Evolutionary conservation across 2,329 filamentous ascomycete genomes (phyloP).

Genomic region (Zymoseptoria passerinii): DNA sequence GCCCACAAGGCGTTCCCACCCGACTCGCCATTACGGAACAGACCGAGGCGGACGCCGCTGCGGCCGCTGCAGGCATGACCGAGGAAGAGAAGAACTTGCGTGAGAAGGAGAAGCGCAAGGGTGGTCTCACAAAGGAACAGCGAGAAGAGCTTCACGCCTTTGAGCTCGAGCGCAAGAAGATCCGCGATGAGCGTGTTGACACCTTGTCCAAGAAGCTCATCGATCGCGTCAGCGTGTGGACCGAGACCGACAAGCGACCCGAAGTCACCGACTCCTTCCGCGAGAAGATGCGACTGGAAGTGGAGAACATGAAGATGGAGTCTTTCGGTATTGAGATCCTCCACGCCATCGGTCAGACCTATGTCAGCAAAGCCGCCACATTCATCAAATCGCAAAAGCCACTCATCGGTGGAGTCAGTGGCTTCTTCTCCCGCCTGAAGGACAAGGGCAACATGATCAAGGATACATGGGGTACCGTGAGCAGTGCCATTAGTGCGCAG

Average conservation of each 20-base stretch:
- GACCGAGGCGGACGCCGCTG: conserved; percentile 66
- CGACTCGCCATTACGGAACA: conserved; percentile 83
- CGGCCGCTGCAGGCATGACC: conserved; percentile 56
- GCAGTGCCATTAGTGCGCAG: conserved; percentile 90
- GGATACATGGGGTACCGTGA: conserved; percentile 98
- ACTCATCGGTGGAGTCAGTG: conserved; percentile 69
- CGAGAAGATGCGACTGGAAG: conserved; percentile 87
- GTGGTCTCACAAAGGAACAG: conserved; percentile 80
- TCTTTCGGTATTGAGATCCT: conserved; percentile 94
- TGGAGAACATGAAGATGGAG: conserved; percentile 99
- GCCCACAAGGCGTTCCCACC: conserved; percentile 55
- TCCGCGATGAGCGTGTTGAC: conserved; percentile 83
- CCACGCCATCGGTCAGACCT: conserved; percentile 87
- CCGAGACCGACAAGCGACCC: conserved; percentile 81
- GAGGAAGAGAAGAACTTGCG: conserved; percentile 68
- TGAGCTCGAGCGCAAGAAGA: conserved; percentile 72
- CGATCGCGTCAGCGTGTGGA: conserved; percentile 89
- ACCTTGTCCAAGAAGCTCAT: conserved; percentile 76
- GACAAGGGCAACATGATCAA: conserved; percentile 96
- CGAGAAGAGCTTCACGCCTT: conserved; percentile 82
- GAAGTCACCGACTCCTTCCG: conserved; percentile 86
- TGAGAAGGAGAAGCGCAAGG: conserved; percentile 84
- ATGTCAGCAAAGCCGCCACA: conserved; percentile 75
- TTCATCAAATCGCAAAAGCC: conserved; percentile 95
- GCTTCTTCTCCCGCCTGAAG: conserved; percentile 88